Base-by-base conservation (phyloP, 805 yeast genomes). In the Ogataea nonfermentans region DNA sequence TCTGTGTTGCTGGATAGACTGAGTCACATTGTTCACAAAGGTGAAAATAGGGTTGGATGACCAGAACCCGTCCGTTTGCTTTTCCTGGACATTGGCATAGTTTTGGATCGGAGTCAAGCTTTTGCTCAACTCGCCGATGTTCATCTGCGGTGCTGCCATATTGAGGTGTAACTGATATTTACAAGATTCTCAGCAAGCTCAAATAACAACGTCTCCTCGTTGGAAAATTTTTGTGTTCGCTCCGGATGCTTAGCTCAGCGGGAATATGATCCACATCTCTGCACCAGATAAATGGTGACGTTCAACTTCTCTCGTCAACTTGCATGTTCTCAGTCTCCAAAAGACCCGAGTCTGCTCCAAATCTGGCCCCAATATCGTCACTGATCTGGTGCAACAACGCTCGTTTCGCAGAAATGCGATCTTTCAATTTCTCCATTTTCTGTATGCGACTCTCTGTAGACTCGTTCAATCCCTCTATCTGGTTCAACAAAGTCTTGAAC, bases 31-130 rank as follows among this genome's bases (percentile, higher is more conserved):
- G 61, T 84, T 79, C 53, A 84, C 70, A 67, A 81, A 87, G 43
- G 85, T 78, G 59, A 84, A 84, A 33, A 87, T 76, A 36, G 96
- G 95, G 67, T 85, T 85, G 29, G 88, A 76, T 5, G 87, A 76
- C 91, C 90, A 84, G 59, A 84, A 78, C 9, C 76, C 75, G 43
- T 73, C 62, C 32, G 70, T 71, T 49, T 73, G 72, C 37, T 78
- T 75, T 43, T 76, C 71, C 52, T 68, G 66, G 9, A 41, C 22
- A 22, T 78, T 73, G 40, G 78, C 64, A 43, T 78, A 68, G 29
- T 73, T 76, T 30, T 85, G 81, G 46, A 79, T 66, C 11, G 84
- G 73, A 23, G 85, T 74, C 35, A 75, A 58, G 47, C 63, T 57
- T 53, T 79, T 78, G 49, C 83, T 68, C 49, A 80, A 68, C 55